Conservation (phyloP, 192 early-diverging fungal species). For the Entomortierella beljakovae region DNA sequence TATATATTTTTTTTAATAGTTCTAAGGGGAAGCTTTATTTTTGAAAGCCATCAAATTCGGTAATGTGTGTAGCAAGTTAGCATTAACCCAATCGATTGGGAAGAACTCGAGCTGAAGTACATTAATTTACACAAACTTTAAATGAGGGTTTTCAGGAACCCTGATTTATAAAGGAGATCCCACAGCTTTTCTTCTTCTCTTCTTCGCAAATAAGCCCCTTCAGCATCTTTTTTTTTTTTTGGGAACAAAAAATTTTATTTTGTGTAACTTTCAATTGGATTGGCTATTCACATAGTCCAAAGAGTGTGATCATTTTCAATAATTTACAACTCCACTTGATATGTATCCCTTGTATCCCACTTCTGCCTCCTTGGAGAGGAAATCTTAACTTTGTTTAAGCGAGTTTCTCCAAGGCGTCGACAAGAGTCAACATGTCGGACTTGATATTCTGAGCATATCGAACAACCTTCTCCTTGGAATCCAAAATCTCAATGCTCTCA, state of each 20-base stretch:
- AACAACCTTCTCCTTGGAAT: slow-evolving; percentile 85
- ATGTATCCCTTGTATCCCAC: neutral
- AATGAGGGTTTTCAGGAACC: no score
- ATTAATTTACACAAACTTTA: no score
- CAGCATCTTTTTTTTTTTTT: neutral
- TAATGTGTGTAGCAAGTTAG: no score
- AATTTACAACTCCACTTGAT: neutral
- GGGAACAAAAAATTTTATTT: neutral
- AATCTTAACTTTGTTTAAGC: neutral
- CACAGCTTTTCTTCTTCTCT: no score
- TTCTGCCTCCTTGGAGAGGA: neutral
- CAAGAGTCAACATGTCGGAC: slow-evolving; percentile 81
- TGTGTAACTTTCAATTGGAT: neutral
- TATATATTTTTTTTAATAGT: no score
- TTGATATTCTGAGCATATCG: slow-evolving; percentile 83
- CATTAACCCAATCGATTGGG: no score
- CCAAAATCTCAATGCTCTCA: slow-evolving; percentile 90
- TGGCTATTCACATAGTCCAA: neutral
- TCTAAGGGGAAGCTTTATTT: no score
- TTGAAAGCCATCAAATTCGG: no score
- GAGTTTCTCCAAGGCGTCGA: slow-evolving; percentile 76
- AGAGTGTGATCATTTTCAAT: neutral
- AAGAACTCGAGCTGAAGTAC: no score
- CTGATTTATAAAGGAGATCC: no score
- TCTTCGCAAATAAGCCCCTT: neutral